phyloP scores from a whole-genome alignment of 805 yeast species.

The Metschnikowia shivogae region DNA sequence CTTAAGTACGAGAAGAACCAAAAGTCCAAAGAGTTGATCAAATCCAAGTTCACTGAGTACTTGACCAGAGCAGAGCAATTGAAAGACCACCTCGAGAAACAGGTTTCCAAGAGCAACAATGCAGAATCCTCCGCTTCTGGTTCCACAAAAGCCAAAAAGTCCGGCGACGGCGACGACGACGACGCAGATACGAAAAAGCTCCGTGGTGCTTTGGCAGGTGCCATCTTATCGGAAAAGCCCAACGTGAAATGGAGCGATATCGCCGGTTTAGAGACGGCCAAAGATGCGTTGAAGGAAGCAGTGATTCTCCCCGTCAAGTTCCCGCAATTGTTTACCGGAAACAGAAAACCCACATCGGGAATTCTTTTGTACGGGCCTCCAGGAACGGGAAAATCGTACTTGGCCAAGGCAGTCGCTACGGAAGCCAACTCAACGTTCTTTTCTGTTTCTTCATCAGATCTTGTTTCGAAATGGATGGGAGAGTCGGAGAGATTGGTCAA shows the following conservation, averaged over 20 bases:
- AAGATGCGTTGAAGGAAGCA: conserved; percentile 95
- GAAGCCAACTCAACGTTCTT: conserved; percentile 97
- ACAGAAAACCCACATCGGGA: conserved; percentile 89
- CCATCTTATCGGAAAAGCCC: conserved; percentile 87
- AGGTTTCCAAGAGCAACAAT: conserved; percentile 41
- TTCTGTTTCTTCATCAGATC: conserved; percentile 91
- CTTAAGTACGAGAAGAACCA: conserved; percentile 89
- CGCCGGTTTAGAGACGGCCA: conserved; percentile 93
- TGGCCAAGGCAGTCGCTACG: conserved; percentile 98
- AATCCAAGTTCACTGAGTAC: conserved; percentile 87
- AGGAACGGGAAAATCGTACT: conserved; percentile 95
- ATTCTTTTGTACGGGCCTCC: conserved; percentile 71
- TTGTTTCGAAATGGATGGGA: conserved; percentile 99
- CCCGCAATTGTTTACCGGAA: conserved; percentile 93
- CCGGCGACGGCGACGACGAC: conserved; percentile 55
- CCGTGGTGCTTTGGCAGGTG: conserved; percentile 86
- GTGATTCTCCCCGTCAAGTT: conserved; percentile 94
- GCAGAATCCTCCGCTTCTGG: conserved; percentile 54
- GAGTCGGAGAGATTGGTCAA: conserved; percentile 95
- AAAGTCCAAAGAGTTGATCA: conserved; percentile 80
- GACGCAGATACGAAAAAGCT: conserved; percentile 84
- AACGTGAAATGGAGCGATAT: conserved; percentile 92
- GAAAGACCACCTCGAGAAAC: conserved; percentile 78
- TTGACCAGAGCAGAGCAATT: conserved; percentile 89
- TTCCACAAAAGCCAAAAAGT: conserved; percentile 53